These are phyloP conservation scores for Leccinum obscurum DNA, from an alignment of 768 basidiomycete species.

Conservation along the genomic window DNA sequence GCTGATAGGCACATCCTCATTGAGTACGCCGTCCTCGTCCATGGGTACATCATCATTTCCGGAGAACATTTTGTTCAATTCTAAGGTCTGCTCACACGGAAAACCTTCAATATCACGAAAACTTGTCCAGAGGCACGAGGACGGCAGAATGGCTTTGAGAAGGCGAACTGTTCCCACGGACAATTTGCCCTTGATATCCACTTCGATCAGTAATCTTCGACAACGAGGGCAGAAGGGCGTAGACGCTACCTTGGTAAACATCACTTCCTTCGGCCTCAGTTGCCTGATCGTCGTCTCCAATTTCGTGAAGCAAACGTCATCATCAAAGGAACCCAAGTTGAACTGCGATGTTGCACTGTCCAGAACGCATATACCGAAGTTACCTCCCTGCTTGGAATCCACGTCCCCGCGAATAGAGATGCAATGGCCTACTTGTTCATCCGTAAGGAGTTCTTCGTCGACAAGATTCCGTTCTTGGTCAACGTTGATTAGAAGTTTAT, in stretches of 20 bases:
- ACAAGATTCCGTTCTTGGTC: constrained; percentile 79
- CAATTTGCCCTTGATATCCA: constrained; percentile 66
- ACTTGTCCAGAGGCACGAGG: constrained; percentile 85
- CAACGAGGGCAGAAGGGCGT: not conserved
- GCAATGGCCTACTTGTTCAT: constrained; percentile 95
- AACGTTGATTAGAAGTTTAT: not conserved
- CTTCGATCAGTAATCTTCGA: not conserved
- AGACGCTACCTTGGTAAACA: constrained; percentile 75
- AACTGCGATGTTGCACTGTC: constrained; percentile 97
- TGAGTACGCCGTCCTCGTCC: constrained; percentile 43
- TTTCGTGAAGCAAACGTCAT: constrained; percentile 90
- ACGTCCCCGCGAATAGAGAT: constrained; percentile 75
- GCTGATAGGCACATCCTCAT: constrained; percentile 56
- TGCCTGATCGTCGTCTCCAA: constrained; percentile 93
- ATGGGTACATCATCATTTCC: constrained; percentile 43
- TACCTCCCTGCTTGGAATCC: constrained; percentile 40
- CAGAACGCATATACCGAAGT: constrained; percentile 87
- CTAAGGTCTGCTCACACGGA: constrained; percentile 67
- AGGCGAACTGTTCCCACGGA: constrained; percentile 81
- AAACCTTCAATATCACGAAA: constrained; percentile 84
- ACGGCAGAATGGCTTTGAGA: constrained; percentile 77
- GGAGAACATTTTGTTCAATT: constrained; percentile 68
- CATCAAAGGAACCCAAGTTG: constrained; percentile 84
- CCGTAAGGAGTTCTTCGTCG: constrained; percentile 82
- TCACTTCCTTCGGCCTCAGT: constrained; percentile 85